Conservation (phyloP, 148 eudicot species). For the Polygonum aviculare region DNA sequence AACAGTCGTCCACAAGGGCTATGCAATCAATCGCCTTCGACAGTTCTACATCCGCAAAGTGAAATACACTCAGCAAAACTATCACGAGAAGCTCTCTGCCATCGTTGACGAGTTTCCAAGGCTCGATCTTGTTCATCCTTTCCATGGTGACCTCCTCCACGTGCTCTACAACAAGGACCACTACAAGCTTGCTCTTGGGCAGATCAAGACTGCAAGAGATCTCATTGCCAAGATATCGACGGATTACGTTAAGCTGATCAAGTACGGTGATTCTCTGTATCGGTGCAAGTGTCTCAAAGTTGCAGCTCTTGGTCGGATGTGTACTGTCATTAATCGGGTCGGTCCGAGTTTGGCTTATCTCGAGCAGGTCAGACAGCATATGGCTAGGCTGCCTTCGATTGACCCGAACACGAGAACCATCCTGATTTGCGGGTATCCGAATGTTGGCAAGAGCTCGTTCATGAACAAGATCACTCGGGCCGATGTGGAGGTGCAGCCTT, state of each 20-base stretch:
- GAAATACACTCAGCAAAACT: constrained; percentile 68
- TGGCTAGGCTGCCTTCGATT: constrained; percentile 89
- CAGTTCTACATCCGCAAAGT: constrained; percentile 92
- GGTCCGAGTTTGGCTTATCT: constrained; percentile 90
- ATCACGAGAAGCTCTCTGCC: constrained; percentile 75
- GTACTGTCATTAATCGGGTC: constrained; percentile 71
- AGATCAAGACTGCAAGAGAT: constrained; percentile 78
- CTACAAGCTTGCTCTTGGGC: constrained; percentile 96
- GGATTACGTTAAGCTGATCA: constrained; percentile 71
- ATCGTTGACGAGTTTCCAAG: constrained; percentile 90
- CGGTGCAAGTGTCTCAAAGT: constrained; percentile 84
- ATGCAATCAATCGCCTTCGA: constrained; percentile 68
- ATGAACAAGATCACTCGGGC: constrained; percentile 90
- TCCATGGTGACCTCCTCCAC: constrained; percentile 83
- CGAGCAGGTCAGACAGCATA: constrained; percentile 88
- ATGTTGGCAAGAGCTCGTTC: constrained; percentile 95
- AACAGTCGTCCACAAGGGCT: constrained; percentile 86
- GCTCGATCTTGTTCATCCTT: constrained; percentile 80
- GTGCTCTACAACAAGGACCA: constrained; percentile 92
- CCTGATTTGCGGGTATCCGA: constrained; percentile 84
- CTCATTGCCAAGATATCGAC: constrained; percentile 61
- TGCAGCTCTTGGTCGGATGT: constrained; percentile 97
- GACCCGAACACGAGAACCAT: constrained; percentile 86
- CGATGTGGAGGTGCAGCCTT: constrained; percentile 93
- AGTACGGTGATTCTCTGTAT: constrained; percentile 83